Evolutionary conservation across 1,284 basidiomycete genomes (phyloP).

Genomic region (Ganoderma leucocontextum): DNA sequence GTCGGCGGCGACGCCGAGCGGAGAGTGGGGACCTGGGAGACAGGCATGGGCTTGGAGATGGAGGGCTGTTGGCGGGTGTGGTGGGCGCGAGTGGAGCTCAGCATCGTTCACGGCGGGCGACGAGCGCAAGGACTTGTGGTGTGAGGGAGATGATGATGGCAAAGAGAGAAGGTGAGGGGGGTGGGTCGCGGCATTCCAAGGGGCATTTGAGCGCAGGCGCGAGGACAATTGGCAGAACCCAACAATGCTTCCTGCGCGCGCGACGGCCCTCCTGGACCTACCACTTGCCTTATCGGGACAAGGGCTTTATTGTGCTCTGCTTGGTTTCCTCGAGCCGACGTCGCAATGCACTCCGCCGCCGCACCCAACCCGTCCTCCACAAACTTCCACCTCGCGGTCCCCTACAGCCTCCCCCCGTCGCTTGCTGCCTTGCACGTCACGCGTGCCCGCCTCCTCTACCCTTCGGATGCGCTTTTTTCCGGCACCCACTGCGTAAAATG

Average conservation of each 20-base stretch:
- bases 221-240: conserved; percentile 32
- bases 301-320: conserved; percentile 26
- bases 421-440: conserved; percentile 67
- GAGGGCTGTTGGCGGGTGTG: conserved; percentile 30
- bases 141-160: conserved; percentile 12
- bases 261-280: conserved; percentile 23
- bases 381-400: conserved; percentile 57
- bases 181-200: conserved; percentile 17
- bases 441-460: conserved; percentile 47
- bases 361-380: conserved; percentile 39
- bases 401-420: conserved; percentile 57
- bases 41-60: conserved; percentile 33
- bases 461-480: conserved; percentile 37
- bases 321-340: conserved; percentile 12
- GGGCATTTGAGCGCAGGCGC: conserved; percentile 29
- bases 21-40: conserved; percentile 23
- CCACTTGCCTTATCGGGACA: conserved; percentile 34
- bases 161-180: conserved; percentile 21
- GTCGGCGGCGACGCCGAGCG: conserved; percentile 31
- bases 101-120: conserved; percentile 25
- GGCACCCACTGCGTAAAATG: conserved; percentile 58
- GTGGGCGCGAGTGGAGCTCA: conserved; percentile 21
- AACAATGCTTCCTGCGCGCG: conserved; percentile 33
- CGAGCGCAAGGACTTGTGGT: conserved; percentile 17
- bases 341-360: conserved; percentile 28